Conservation (phyloP, 1,284 basidiomycete genomes). For the Ganoderma lingzhi region DNA sequence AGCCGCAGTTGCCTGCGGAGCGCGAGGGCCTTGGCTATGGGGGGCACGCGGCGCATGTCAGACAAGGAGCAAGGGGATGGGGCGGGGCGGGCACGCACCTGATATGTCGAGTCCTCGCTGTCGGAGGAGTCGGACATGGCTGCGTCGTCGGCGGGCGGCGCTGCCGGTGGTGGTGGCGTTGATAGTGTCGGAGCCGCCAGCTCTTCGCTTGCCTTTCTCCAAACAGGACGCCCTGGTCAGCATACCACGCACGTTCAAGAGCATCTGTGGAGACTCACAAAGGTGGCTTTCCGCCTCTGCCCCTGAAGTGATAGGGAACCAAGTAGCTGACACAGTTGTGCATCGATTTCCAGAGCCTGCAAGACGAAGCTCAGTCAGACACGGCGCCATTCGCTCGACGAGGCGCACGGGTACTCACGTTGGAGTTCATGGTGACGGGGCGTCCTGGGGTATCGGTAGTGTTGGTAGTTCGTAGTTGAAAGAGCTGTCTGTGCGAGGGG, state of each 20-base stretch:
- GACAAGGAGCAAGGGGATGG: background rate
- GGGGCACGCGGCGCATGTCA: background rate
- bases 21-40: slow-evolving; percentile 24
- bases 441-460: background rate
- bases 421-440: background rate
- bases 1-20: slow-evolving; percentile 43
- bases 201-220: slow-evolving; percentile 40
- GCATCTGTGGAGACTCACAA: slow-evolving; percentile 32
- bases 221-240: slow-evolving; percentile 21
- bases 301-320: slow-evolving; percentile 33
- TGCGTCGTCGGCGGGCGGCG: slow-evolving; percentile 31
- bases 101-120: slow-evolving; percentile 41
- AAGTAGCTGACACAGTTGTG: slow-evolving; percentile 37
- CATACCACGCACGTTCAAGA: background rate
- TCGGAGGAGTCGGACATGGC: slow-evolving; percentile 40
- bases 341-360: slow-evolving; percentile 37
- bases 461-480: background rate
- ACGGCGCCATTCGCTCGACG: background rate
- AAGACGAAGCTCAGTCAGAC: background rate
- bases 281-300: slow-evolving; percentile 26
- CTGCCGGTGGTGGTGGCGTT: slow-evolving; percentile 8
- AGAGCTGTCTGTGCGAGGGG: background rate
- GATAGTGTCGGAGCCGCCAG: slow-evolving; percentile 21
- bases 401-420: background rate
- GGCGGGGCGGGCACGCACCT: slow-evolving; percentile 24